Evolutionary conservation across 768 basidiomycete species (phyloP).

Genomic region (Sarcodon sp.): DNA sequence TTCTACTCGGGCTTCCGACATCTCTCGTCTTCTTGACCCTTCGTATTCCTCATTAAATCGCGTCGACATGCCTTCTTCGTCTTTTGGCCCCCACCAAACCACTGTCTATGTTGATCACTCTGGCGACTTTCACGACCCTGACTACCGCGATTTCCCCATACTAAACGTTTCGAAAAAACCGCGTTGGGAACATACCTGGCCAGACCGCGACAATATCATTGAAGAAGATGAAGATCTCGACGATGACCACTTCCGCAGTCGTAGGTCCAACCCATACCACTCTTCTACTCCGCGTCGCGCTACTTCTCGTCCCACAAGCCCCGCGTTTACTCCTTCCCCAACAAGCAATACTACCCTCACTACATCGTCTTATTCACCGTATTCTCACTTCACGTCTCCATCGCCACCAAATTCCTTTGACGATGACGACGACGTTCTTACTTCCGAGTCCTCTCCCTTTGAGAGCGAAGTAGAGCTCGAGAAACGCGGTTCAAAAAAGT

Average conservation of each 20-base stretch:
- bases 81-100: conserved; percentile 9
- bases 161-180: conserved; percentile 13
- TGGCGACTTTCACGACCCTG: conserved; percentile 56
- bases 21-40: conserved; percentile 54
- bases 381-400: background rate
- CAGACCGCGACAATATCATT: conserved; percentile 8
- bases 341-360: too few relatives aligned
- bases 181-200: conserved; percentile 15
- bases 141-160: conserved; percentile 51
- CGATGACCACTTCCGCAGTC: conserved; percentile 1
- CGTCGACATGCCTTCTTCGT: conserved; percentile 13
- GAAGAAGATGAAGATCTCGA: conserved; percentile 12
- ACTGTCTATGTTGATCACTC: conserved; percentile 45
- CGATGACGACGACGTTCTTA: too few relatives aligned
- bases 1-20: conserved; percentile 31
- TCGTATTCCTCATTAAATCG: conserved; percentile 31
- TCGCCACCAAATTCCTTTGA: background rate
- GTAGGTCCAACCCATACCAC: background rate
- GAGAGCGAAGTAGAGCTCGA: too few relatives aligned
- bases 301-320: background rate
- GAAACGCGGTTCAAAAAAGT: too few relatives aligned
- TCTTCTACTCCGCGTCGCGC: background rate
- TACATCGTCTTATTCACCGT: background rate
- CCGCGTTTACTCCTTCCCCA: background rate
- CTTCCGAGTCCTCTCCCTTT: too few relatives aligned